Conservation (phyloP, 345 rosid genomes). For the Syzygium aromaticum region DNA sequence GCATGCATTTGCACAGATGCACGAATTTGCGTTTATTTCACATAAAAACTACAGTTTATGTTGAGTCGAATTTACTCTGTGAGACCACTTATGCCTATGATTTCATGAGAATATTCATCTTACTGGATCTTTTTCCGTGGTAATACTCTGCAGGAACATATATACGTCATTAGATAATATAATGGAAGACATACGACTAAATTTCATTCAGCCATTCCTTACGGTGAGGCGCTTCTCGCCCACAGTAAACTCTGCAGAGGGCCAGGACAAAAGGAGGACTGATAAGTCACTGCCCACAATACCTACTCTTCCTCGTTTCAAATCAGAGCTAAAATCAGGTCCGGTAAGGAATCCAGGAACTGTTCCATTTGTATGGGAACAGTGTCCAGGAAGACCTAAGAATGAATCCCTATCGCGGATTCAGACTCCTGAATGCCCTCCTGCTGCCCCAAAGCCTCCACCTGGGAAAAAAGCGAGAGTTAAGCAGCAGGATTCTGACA, state of each 20-base stretch:
- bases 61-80: background rate
- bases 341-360: slow-evolving; percentile 79
- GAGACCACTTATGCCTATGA: background rate
- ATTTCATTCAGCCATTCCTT: slow-evolving; percentile 70
- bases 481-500: slow-evolving; percentile 14
- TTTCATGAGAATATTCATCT: background rate
- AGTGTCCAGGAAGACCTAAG: slow-evolving; percentile 75
- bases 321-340: slow-evolving; percentile 76
- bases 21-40: background rate
- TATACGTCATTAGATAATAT: slow-evolving; percentile 24
- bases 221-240: slow-evolving; percentile 60
- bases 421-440: slow-evolving; percentile 14
- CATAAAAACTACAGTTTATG: background rate
- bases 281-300: slow-evolving; percentile 21
- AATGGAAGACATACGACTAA: slow-evolving; percentile 78
- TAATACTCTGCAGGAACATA: background rate
- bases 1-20: background rate
- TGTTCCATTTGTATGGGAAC: slow-evolving; percentile 91
- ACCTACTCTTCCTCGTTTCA: slow-evolving; percentile 54
- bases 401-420: slow-evolving; percentile 27
- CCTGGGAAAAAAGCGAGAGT: slow-evolving; percentile 50
- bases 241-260: slow-evolving; percentile 18
- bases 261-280: slow-evolving; percentile 33
- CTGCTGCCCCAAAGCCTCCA: slow-evolving; percentile 69
- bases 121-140: background rate